These are phyloP conservation scores for Dovyalis caffra DNA, from an alignment of 345 rosid species.

Conservation along the genomic window DNA sequence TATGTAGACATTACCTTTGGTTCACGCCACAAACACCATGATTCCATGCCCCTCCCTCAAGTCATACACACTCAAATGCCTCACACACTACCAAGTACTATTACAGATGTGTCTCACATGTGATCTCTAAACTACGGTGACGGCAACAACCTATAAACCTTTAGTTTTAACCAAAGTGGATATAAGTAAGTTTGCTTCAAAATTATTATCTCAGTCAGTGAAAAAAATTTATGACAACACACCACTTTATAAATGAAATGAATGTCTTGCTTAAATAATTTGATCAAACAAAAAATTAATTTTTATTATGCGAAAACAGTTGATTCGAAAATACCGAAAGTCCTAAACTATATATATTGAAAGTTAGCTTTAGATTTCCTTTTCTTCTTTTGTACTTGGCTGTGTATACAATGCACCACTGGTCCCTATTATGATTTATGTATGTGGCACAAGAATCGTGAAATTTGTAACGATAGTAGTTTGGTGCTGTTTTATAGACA, in stretches of 20 bases:
- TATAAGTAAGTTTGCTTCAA: not conserved
- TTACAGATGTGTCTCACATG: slow-evolving; percentile 22
- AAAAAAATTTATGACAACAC: not conserved
- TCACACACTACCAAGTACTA: slow-evolving; percentile 13
- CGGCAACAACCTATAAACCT: not conserved
- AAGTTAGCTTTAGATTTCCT: not conserved
- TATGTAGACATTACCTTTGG: slow-evolving; percentile 11
- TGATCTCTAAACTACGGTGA: slow-evolving; percentile 12
- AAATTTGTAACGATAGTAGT: not conserved
- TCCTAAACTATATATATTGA: no score
- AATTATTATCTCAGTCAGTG: no score
- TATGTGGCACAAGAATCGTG: not conserved
- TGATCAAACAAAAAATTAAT: no score
- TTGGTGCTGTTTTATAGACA: not conserved
- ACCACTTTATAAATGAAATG: no score
- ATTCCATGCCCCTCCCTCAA: slow-evolving; percentile 28
- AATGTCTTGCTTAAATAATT: no score
- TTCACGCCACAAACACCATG: slow-evolving; percentile 37
- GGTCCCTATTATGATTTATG: no score
- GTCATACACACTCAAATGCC: slow-evolving; percentile 17
- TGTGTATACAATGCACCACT: no score
- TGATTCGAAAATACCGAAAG: not conserved
- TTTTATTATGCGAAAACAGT: not conserved
- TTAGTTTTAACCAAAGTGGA: no score
- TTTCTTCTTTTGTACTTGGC: no score